Percentiles rank a stretch among this genome's conserved stretches.
Evolutionary conservation across 2,329 filamentous ascomycete genomes (phyloP).

Genomic region (Beauveria medogensis): DNA sequence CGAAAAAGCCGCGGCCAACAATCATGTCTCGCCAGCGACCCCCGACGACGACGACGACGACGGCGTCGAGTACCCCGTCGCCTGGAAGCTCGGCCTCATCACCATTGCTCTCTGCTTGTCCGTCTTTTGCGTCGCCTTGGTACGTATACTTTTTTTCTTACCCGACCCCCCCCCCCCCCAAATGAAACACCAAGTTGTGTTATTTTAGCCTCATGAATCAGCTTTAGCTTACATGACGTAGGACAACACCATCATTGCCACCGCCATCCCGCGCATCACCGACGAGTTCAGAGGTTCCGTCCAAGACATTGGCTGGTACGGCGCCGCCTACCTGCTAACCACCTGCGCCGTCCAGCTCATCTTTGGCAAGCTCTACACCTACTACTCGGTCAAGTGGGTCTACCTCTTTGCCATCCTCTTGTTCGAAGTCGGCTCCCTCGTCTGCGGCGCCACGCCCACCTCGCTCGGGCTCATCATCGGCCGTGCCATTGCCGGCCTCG

Average conservation of each 20-base stretch:
- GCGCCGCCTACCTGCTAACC: slow-evolving; percentile 36
- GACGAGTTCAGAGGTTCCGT: slow-evolving; percentile 27
- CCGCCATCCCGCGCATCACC: slow-evolving; percentile 28
- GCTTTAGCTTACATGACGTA: slow-evolving; percentile 2
- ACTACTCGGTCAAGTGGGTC: slow-evolving; percentile 42
- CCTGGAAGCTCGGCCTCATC: slow-evolving; percentile 10
- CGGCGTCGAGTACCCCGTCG: slow-evolving; percentile 23
- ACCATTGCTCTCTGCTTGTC: slow-evolving; percentile 11
- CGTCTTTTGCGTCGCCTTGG: slow-evolving; percentile 11
- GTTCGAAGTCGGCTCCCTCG: slow-evolving; percentile 29
- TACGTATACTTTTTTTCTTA: slow-evolving; percentile 20
- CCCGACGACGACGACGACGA: slow-evolving; percentile 18
- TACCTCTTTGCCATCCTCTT: slow-evolving; percentile 22
- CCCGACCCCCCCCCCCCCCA: too few species aligned
- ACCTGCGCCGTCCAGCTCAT: slow-evolving; percentile 40
- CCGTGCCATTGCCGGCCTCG: slow-evolving; percentile 17
- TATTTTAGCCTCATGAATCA: too few species aligned
- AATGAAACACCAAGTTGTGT: too few species aligned
- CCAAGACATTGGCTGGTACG: slow-evolving; percentile 39
- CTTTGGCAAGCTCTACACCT: slow-evolving; percentile 44
- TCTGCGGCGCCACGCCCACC: slow-evolving; percentile 20
- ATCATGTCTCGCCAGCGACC: not conserved
- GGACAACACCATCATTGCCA: slow-evolving; percentile 31
- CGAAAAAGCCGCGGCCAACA: not conserved
- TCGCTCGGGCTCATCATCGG: slow-evolving; percentile 16